Conservation (phyloP, 2,329 filamentous ascomycete species). For the Cladosporium sp. region DNA sequence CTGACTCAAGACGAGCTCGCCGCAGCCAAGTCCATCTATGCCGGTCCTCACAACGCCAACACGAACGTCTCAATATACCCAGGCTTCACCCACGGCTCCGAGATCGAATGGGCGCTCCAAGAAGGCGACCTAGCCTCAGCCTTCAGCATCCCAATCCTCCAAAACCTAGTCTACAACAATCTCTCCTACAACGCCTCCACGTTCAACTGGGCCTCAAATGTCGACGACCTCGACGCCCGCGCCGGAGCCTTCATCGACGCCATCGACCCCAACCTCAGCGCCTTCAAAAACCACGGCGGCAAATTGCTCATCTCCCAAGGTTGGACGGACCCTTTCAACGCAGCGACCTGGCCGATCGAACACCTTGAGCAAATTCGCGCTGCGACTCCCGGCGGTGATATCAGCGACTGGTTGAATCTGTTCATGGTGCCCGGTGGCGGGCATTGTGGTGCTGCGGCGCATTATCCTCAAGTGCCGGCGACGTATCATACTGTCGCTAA, state of each 20-base stretch:
- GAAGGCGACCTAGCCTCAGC: conserved; percentile 32
- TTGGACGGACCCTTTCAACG: conserved; percentile 23
- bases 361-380: conserved; percentile 25
- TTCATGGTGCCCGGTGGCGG: conserved; percentile 38
- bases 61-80: conserved; percentile 34
- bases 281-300: conserved; percentile 30
- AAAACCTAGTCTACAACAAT: conserved; percentile 40
- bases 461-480: conserved; percentile 31
- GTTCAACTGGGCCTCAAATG: conserved; percentile 38
- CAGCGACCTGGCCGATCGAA: conserved; percentile 30
- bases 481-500: conserved; percentile 24
- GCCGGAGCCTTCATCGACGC: conserved; percentile 38
- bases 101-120: conserved; percentile 36
- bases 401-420: conserved; percentile 33
- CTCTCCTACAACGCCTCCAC: conserved; percentile 31
- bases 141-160: conserved; percentile 38
- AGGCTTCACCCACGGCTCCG: conserved; percentile 38
- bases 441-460: conserved; percentile 33
- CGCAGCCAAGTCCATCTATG: conserved; percentile 32
- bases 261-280: conserved; percentile 29
- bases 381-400: conserved; percentile 16
- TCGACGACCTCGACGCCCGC: conserved; percentile 29
- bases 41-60: conserved; percentile 25
- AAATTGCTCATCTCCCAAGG: conserved; percentile 39
- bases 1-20: conserved; percentile 31